These are phyloP conservation scores for Glonium stellatum DNA, from an alignment of 495 filamentous ascomycete genomes.

Conservation along the genomic window DNA sequence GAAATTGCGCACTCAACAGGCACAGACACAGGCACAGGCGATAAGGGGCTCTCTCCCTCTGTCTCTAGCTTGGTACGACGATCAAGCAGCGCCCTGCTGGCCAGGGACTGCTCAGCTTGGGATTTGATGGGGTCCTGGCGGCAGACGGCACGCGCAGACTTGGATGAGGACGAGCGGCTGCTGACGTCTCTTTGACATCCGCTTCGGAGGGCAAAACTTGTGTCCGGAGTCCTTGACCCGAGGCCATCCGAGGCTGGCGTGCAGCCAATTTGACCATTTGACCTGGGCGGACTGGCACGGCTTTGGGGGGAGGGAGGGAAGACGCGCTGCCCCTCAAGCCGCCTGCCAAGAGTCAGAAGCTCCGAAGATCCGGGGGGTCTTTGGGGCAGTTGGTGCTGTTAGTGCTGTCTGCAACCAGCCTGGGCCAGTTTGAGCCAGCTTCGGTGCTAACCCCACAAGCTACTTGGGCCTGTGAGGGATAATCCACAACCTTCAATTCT, in stretches of 20 bases:
- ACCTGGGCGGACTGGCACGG: no score
- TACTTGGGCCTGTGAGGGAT: constrained; percentile 25
- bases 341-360: not conserved
- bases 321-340: not conserved
- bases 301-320: no score
- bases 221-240: constrained; percentile 17
- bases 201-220: not conserved
- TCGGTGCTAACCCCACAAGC: constrained; percentile 8
- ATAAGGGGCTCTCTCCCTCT: no score
- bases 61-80: not conserved
- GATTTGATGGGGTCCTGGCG: not conserved
- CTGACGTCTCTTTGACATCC: constrained; percentile 10
- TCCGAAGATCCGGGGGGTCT: constrained; percentile 5
- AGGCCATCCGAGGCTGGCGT: constrained; percentile 19
- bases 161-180: constrained; percentile 1
- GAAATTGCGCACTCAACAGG: no score
- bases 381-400: no score
- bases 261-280: not conserved
- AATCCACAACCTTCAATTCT: constrained; percentile 15
- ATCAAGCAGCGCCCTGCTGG: not conserved
- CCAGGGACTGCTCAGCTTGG: not conserved
- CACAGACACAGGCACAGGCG: no score
- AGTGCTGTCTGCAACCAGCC: no score
- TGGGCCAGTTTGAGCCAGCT: not conserved
- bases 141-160: constrained; percentile 3